Base-by-base conservation (phyloP, 2,329 filamentous ascomycete genomes). In the Lachnum nothofagi region DNA sequence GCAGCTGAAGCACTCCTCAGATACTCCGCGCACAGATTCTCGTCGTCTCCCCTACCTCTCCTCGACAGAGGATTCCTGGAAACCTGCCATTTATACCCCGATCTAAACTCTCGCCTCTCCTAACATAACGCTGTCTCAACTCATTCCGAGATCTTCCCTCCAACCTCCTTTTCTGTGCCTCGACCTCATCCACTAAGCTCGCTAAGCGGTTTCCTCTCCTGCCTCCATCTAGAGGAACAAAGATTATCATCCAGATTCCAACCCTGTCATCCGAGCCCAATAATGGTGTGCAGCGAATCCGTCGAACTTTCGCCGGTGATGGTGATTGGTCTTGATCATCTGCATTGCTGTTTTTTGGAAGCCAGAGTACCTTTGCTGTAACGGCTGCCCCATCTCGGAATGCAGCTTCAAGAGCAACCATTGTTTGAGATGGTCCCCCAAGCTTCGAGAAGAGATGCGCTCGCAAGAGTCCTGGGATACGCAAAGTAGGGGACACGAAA, bases 221-320 rank as follows among this genome's bases (percentile, higher is more conserved):
- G 5, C 56, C 49, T 7, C 38, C 44, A 29, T 58, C 56, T 2
- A 53, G 37, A 2, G 53, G 53, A 10, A 87, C 78, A 8, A 89
- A 72, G 1, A 88, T 75, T 2, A 89, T 74, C 81, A 89, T 86
- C 85, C 85, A 89, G 0, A 88, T 84, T 4, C 86, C 86, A 0
- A 89, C 78, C 6, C 76, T 70, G 3, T 82, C 81, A 53, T 82
- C 81, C 23, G 75, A 73, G 2, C 84, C 84, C 2, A 86, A 67
- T 3, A 89, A 68, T 1, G 86, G 85, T 24, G 85, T 88, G 61
- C 83, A 86, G 63, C 88, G 85, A 23, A 89, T 85, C 83, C 83
- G 88, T 35, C 84, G 76, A 34, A 51, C 40, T 76, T 75, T 24
- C 80, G 74, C 1, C 82, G 84, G 19, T 67, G 65, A 42, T 17